Percentiles rank a stretch among this genome's conserved stretches.
Evolutionary conservation across 2,329 filamentous ascomycete species (phyloP).

Genomic region (Bretziella fagacearum): DNA sequence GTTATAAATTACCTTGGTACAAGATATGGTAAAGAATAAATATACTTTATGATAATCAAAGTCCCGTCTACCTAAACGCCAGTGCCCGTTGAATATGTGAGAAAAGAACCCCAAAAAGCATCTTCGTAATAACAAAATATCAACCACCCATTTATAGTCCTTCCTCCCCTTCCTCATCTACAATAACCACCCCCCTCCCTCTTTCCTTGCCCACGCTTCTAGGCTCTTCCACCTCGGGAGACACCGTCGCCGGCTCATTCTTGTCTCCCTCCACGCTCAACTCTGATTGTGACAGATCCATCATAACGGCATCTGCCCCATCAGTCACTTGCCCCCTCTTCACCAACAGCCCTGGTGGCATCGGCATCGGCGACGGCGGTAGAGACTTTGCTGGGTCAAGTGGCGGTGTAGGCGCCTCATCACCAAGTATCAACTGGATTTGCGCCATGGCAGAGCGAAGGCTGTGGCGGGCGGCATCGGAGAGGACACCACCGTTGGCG

Average conservation of each 20-base stretch:
- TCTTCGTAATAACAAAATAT: background rate
- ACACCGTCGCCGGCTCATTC: conserved; percentile 6
- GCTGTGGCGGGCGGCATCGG: conserved; percentile 26
- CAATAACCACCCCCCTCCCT: background rate
- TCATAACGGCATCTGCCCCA: conserved; percentile 3
- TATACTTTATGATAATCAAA: too few relatives aligned
- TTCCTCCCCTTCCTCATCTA: background rate
- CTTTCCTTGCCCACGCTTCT: background rate
- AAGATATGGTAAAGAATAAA: too few relatives aligned
- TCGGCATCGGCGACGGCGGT: conserved; percentile 2
- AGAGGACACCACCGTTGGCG: conserved; percentile 23
- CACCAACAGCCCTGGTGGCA: background rate
- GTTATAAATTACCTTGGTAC: too few relatives aligned
- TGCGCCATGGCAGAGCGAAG: conserved; percentile 23
- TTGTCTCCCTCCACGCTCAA: background rate
- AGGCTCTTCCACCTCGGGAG: conserved; percentile 1
- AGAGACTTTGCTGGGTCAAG: conserved; percentile 7
- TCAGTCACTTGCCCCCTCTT: background rate
- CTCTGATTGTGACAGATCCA: conserved; percentile 8
- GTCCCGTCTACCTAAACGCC: too few relatives aligned
- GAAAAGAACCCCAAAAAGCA: background rate
- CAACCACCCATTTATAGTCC: background rate
- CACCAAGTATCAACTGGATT: conserved; percentile 10
- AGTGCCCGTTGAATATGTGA: too few relatives aligned
- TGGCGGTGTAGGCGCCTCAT: conserved; percentile 11